Percentiles rank a stretch among this genome's conserved stretches.
phyloP scores from a whole-genome alignment of 371 early-diverging fungal genomes.

The Zopfochytrium polystomum region DNA sequence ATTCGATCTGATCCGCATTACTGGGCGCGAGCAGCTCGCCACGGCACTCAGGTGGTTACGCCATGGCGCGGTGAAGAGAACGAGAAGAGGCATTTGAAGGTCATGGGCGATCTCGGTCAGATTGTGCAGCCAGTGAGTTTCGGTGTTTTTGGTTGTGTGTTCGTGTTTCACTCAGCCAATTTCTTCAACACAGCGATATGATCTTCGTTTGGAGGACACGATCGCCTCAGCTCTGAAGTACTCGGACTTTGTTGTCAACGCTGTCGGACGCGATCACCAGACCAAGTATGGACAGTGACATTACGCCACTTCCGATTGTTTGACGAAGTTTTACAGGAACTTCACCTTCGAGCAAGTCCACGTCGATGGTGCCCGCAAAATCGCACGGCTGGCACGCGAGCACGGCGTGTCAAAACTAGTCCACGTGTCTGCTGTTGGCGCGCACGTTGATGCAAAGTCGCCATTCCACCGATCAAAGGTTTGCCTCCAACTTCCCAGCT shows the following conservation, averaged over 20 bases:
- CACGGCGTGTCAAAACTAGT: slow-evolving; percentile 81
- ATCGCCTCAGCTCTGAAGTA: slow-evolving; percentile 82
- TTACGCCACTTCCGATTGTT: slow-evolving; percentile 1
- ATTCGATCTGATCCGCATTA: no score
- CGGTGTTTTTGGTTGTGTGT: background rate
- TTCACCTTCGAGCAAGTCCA: slow-evolving; percentile 82
- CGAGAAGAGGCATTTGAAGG: slow-evolving; percentile 77
- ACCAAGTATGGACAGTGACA: slow-evolving; percentile 68
- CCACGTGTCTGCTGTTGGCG: slow-evolving; percentile 88
- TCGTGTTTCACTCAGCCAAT: background rate
- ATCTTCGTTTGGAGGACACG: slow-evolving; percentile 79
- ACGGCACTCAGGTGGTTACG: slow-evolving; percentile 88
- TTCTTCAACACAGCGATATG: slow-evolving; percentile 64
- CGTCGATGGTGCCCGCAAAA: slow-evolving; percentile 75
- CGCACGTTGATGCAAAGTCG: slow-evolving; percentile 73
- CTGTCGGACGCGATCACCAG: slow-evolving; percentile 86
- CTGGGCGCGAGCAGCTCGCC: no score
- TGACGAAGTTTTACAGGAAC: slow-evolving; percentile 60
- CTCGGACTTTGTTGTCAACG: slow-evolving; percentile 92
- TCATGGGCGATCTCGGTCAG: slow-evolving; percentile 93
- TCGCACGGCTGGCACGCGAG: slow-evolving; percentile 80
- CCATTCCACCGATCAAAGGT: slow-evolving; percentile 82
- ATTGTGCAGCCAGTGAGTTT: slow-evolving; percentile 72
- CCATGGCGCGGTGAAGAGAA: slow-evolving; percentile 90
- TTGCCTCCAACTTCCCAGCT: slow-evolving; percentile 12